A percentile compares a stretch with the other conserved stretches of the same genome.
Conservation (phyloP, 1,139 yeast species). For the Hanseniaspora gamundiae region DNA sequence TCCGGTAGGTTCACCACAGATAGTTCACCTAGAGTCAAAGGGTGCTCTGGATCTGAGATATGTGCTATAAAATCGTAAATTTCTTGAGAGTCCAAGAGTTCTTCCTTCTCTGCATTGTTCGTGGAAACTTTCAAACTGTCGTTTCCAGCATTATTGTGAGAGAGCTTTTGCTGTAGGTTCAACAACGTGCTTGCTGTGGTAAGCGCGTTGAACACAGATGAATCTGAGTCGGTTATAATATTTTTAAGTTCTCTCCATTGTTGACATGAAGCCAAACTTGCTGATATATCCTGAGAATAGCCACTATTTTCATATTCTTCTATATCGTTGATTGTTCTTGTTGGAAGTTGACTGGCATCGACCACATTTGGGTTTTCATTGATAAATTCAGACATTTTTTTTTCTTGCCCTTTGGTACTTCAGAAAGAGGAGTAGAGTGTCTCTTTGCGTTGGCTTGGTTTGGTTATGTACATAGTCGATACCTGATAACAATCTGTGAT, state of each 20-base stretch:
- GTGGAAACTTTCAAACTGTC: conserved; percentile 17
- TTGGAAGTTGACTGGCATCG: conserved; percentile 67
- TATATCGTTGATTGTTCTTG: conserved; percentile 31
- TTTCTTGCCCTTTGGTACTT: neutral
- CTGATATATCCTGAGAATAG: neutral
- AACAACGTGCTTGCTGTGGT: conserved; percentile 5
- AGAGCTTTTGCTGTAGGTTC: conserved; percentile 3
- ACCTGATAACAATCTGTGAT: too few relatives aligned
- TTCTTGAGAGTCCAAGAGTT: conserved; percentile 69
- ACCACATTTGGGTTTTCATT: conserved; percentile 87
- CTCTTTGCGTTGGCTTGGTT: too few relatives aligned
- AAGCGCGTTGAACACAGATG: conserved; percentile 8
- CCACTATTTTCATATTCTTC: conserved; percentile 9
- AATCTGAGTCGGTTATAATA: neutral
- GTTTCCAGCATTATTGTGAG: conserved; percentile 9
- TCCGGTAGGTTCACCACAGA: conserved; percentile 86
- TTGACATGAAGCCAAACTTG: neutral
- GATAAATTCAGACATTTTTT: conserved; percentile 46
- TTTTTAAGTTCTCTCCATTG: conserved; percentile 2
- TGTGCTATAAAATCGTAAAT: conserved; percentile 66
- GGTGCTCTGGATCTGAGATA: conserved; percentile 97
- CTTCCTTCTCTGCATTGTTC: conserved; percentile 27
- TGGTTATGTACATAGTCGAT: too few relatives aligned
- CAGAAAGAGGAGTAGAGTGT: too few relatives aligned
- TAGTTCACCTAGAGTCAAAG: conserved; percentile 83